These are phyloP conservation scores for Chaetomium sp. DNA, from an alignment of 2,329 filamentous ascomycete species.

Conservation along the genomic window DNA sequence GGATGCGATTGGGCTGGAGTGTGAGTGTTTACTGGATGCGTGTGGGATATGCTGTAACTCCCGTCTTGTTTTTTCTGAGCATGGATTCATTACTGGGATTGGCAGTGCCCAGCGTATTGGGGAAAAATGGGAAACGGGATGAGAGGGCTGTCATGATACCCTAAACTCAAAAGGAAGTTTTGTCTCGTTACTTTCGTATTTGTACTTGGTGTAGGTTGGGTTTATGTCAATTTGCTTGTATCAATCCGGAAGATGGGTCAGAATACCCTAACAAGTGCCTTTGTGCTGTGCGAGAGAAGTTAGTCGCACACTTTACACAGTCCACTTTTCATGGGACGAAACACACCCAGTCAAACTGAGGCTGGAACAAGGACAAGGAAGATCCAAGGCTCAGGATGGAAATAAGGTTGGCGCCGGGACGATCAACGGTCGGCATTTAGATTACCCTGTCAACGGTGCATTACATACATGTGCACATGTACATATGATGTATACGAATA, in stretches of 20 bases:
- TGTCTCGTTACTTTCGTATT: neutral
- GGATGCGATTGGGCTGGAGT: too few relatives aligned
- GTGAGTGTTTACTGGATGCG: too few relatives aligned
- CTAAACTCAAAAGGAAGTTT: neutral
- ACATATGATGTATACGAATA: too few relatives aligned
- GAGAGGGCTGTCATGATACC: neutral
- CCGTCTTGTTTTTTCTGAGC: neutral
- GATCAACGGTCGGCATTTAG: constrained; percentile 1
- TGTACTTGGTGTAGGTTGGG: neutral
- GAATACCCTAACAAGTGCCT: too few relatives aligned
- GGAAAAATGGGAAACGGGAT: neutral
- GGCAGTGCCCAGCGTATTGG: neutral
- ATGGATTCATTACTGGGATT: neutral
- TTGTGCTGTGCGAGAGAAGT: too few relatives aligned
- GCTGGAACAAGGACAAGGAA: neutral
- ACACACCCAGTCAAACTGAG: neutral
- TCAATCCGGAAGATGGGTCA: too few relatives aligned
- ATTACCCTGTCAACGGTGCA: neutral
- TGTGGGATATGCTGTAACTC: neutral
- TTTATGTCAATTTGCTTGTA: neutral
- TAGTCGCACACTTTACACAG: too few relatives aligned
- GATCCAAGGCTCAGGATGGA: neutral
- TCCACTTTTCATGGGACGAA: too few relatives aligned
- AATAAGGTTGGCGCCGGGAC: constrained; percentile 9
- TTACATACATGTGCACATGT: neutral